Conservation (phyloP, 2,329 filamentous ascomycete genomes). For the Monilinia aucupariae region DNA sequence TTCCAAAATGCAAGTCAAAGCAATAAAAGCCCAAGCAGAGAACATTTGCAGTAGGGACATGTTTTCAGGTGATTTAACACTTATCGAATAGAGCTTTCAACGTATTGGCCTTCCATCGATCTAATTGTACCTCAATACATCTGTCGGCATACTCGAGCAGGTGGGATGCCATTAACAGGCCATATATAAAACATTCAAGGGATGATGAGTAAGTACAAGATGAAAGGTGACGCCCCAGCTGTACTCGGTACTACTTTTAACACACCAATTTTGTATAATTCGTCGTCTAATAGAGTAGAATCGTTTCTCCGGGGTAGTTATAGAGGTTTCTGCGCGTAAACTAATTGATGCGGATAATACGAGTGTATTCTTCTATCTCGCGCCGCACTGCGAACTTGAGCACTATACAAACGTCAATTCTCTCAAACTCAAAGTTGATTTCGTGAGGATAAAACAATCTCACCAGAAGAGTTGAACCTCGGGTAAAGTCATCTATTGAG, state of each 20-base stretch:
- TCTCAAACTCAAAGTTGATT: not conserved
- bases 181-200: not conserved
- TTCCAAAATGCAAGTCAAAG: not conserved
- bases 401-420: slow-evolving; percentile 21
- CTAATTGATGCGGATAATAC: slow-evolving; percentile 23
- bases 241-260: not conserved
- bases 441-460: slow-evolving; percentile 2
- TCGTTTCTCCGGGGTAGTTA: not conserved
- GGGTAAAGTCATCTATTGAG: slow-evolving; percentile 23
- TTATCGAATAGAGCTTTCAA: not conserved
- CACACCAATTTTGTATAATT: not conserved
- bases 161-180: not conserved
- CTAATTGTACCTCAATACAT: not conserved
- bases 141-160: not conserved
- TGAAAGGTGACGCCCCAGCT: not conserved
- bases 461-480: slow-evolving; percentile 29
- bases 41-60: not conserved
- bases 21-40: not conserved
- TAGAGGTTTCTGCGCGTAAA: slow-evolving; percentile 17
- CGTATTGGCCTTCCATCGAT: not conserved
- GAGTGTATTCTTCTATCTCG: slow-evolving; percentile 24
- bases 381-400: slow-evolving; percentile 22
- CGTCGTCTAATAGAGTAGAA: not conserved
- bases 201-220: not conserved
- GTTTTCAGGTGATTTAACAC: not conserved